Evolutionary conservation across 2,329 filamentous ascomycete species (phyloP), one percentile per base, ranked within the genome.

Genomic region (Scortechinia acanthostroma): DNA sequence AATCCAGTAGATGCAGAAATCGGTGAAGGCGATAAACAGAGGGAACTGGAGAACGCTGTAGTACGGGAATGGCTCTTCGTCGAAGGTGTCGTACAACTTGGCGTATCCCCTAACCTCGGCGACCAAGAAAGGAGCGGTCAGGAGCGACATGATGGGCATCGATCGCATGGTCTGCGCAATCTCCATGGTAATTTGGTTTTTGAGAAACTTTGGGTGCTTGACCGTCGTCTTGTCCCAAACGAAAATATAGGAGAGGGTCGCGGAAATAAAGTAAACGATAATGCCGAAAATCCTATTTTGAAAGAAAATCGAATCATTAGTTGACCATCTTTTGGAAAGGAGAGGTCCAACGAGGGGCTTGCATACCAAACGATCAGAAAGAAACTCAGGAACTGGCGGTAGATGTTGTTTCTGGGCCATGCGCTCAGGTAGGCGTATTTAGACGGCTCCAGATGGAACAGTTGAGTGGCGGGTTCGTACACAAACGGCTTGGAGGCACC

Each of bases 161-260:
- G 89, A 74, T 42, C 66, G 63, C 66, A 83, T 80, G 50, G 91
- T 82, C 67, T 95, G 89, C 51, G 72, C 71, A 57, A 97, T 95
- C 63, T 97, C 91, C 55, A 90, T 77, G 48, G 74, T 71, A 51
- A 96, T 84, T 64, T 96, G 91, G 66, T 95, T 91, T 69, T 93
- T 94, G 58, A 96, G 83, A 65, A 91, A 97, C 60, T 93, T 93
- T 42, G 91, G 91, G 63, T 97, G 91, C 44, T 88, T 73, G 66
- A 91, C 81, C 40, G 88, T 93, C 35, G 80, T 77, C 66, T 96
- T 93, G 67, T 96, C 91, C 69, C 95, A 96, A 59, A 96, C 74
- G 68, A 95, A 85, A 57, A 84, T 56, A 67, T 94, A 97, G 15
- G 90, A 95, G 16, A 94, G 72, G 4, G 83, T 75, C 3, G 91